Percentiles rank a stretch among this genome's conserved stretches.
phyloP scores from a whole-genome alignment of 2,329 filamentous ascomycete genomes.

The Pyrenophora teres region DNA sequence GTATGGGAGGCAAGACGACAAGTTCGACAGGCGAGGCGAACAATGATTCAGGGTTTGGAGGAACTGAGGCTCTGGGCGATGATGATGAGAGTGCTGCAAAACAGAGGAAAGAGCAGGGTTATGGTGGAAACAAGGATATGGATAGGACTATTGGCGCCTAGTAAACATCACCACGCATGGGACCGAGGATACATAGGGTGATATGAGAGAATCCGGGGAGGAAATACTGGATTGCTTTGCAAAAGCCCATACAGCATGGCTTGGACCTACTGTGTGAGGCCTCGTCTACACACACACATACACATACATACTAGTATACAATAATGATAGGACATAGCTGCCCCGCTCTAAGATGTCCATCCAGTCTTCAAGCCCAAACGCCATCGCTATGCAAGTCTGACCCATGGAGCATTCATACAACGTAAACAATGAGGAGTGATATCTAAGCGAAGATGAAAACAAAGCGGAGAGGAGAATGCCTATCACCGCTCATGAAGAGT shows the following conservation, averaged over 20 bases:
- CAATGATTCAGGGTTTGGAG: constrained; percentile 49
- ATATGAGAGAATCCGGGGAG: too few species aligned
- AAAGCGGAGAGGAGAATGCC: background rate
- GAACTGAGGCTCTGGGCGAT: constrained; percentile 47
- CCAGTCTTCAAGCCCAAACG: constrained; percentile 13
- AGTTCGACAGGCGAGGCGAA: constrained; percentile 43
- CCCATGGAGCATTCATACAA: constrained; percentile 4
- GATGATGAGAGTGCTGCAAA: constrained; percentile 46
- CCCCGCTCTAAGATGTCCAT: constrained; percentile 1
- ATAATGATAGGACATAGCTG: background rate
- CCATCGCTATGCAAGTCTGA: constrained; percentile 29
- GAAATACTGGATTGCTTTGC: background rate
- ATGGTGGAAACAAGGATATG: constrained; percentile 56
- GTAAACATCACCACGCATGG: background rate
- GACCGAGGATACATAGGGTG: too few species aligned
- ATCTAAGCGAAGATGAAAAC: constrained; percentile 30
- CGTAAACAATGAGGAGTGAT: constrained; percentile 18
- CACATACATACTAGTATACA: constrained; percentile 2
- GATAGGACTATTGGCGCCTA: constrained; percentile 55
- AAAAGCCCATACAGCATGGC: too few species aligned
- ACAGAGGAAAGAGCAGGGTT: constrained; percentile 58
- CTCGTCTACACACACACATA: too few species aligned
- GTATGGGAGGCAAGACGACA: constrained; percentile 59
- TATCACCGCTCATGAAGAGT: background rate
- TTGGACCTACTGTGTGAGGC: too few species aligned